These are phyloP conservation scores for Fraxinus platypoda DNA, from an alignment of 305 asterid species.

Conservation along the genomic window DNA sequence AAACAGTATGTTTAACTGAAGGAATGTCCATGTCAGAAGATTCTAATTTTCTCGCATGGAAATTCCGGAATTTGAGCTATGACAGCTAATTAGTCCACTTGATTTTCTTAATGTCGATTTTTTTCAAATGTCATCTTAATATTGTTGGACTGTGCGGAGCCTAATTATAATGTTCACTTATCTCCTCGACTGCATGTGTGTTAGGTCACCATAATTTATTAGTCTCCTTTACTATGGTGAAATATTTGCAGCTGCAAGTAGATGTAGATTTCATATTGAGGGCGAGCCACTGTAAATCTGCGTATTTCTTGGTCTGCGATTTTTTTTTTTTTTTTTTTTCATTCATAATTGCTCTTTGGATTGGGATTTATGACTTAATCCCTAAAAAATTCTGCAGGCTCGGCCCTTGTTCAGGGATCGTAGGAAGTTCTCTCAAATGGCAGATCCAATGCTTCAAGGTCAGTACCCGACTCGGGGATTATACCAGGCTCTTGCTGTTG, in stretches of 20 bases:
- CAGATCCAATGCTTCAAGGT: conserved; percentile 72
- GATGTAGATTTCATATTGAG: background rate
- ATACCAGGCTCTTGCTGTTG: conserved; percentile 77
- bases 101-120: background rate
- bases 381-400: conserved; percentile 42
- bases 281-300: background rate
- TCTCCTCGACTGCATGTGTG: background rate
- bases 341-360: background rate
- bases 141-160: background rate
- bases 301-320: background rate
- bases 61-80: background rate
- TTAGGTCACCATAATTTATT: background rate
- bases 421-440: conserved; percentile 73
- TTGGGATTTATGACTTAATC: background rate
- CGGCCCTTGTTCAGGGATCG: conserved; percentile 77
- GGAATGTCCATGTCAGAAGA: background rate
- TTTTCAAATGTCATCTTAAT: background rate
- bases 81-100: background rate
- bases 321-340: background rate
- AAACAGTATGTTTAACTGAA: background rate
- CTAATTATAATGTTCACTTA: background rate
- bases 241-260: background rate
- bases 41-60: background rate
- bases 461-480: conserved; percentile 67
- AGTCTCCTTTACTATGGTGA: background rate